Evolutionary conservation across 2,329 filamentous ascomycete genomes (phyloP), one percentile per base, ranked within the genome.

Genomic region (Magnaporthales sp.): DNA sequence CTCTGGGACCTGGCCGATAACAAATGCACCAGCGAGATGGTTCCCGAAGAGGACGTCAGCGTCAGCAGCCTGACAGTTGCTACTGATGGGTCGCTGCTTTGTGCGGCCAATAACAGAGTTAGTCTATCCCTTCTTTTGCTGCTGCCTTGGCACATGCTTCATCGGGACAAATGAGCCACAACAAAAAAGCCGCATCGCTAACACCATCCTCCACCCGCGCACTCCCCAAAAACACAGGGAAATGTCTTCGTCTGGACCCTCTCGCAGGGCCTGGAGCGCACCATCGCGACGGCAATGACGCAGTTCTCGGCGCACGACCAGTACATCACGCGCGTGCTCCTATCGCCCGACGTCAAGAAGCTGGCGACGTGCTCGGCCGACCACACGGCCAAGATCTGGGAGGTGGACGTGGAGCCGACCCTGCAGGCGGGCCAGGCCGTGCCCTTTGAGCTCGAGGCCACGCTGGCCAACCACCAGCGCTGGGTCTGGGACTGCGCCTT

Each of bases 401-500:
- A 93, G 72, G 90, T 97, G 62, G 91, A 96, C 74, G 83, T 89
- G n/a, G 85, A 87, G 63, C 80, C 83, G 64, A 70, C 69, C 11
- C 63, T 67, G 30, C 67, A 68, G 56, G 65, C 70, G 51, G 68
- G 63, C 66, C 78, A 80, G 38, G 77, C 82, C 9, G 86, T 83
- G 76, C 89, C 83, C 58, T 95, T 91, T 71, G 90, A 89, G 10
- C 85, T 96, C 24, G 91, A 97, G 77, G 93, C 92, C 2, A 96
- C 92, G 1, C 85, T 97, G 1, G 91, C 91, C 26, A 92, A 91
- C 66, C 93, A 97, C 78, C 93, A 97, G 79, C 89, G 93, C 66
- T 97, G 93, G 93, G 93, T 97, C 0, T 97, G 93, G 93, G 93
- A 97, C 77, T 97, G 93, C 74, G 93, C 93, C 0, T 97, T 97